Conservation (phyloP, 768 basidiomycete genomes). For the Paxillus ammoniavirescens region DNA sequence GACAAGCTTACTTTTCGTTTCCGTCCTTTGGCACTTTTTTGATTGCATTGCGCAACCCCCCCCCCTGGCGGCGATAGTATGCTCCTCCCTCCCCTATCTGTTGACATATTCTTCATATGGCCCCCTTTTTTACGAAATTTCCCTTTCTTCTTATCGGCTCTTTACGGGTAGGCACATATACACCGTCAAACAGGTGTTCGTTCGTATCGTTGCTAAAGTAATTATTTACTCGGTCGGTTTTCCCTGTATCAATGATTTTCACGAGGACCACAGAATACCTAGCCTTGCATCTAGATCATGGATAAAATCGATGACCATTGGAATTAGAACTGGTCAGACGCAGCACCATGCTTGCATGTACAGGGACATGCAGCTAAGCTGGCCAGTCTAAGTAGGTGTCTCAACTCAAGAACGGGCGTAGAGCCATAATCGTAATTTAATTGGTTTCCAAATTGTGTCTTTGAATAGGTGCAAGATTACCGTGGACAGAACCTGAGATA, state of each 20-base stretch:
- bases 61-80: constrained; percentile 22
- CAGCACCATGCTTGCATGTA: too few species aligned
- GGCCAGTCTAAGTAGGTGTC: too few species aligned
- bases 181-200: constrained; percentile 1
- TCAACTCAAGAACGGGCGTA: too few species aligned
- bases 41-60: constrained; percentile 8
- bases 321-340: too few species aligned
- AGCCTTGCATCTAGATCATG: background rate
- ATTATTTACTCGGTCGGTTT: constrained; percentile 7
- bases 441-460: too few species aligned
- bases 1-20: constrained; percentile 22
- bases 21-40: background rate
- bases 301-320: too few species aligned
- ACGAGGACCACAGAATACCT: constrained; percentile 11
- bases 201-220: background rate
- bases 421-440: too few species aligned
- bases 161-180: constrained; percentile 5
- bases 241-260: constrained; percentile 8
- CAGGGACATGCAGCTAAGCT: too few species aligned
- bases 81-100: constrained; percentile 11
- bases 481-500: too few species aligned
- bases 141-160: background rate
- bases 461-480: too few species aligned
- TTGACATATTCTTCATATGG: constrained; percentile 15
- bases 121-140: constrained; percentile 2